A percentile compares a stretch with the other conserved stretches of the same genome.
Evolutionary conservation across 768 basidiomycete genomes (phyloP).

Genomic region (Russula emetica): DNA sequence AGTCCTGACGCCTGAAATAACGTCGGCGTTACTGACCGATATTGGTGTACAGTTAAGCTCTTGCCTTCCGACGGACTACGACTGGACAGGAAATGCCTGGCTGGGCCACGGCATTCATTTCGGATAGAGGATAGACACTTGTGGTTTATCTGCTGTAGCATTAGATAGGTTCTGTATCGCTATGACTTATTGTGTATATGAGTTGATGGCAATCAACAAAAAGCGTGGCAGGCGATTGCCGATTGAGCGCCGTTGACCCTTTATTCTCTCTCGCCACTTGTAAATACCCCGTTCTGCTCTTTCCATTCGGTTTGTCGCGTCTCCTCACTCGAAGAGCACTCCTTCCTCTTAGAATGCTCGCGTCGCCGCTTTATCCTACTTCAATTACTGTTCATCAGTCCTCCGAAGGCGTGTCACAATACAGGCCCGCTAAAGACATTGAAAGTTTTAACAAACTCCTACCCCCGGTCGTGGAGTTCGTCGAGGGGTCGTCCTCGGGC

Average conservation of each 20-base stretch:
- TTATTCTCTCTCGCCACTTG: not conserved
- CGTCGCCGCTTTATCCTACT: conserved; percentile 55
- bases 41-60: not conserved
- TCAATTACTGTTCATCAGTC: conserved; percentile 50
- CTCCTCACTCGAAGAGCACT: not conserved
- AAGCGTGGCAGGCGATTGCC: conserved; percentile 7
- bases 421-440: conserved; percentile 63
- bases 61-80: not conserved
- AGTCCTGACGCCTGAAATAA: not conserved
- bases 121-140: not conserved
- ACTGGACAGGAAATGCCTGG: conserved; percentile 15
- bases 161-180: conserved; percentile 8
- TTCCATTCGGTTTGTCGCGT: not conserved
- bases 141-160: conserved; percentile 4
- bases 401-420: conserved; percentile 51
- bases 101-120: conserved; percentile 5
- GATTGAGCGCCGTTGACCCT: not conserved
- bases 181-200: conserved; percentile 2
- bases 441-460: conserved; percentile 75
- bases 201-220: conserved; percentile 20
- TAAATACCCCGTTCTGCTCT: not conserved
- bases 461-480: conserved; percentile 75
- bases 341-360: conserved; percentile 50
- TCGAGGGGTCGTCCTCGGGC: conserved; percentile 80
- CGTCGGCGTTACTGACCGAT: not conserved